Conservation (phyloP, 768 basidiomycete genomes). For the Phallus indusiatus region DNA sequence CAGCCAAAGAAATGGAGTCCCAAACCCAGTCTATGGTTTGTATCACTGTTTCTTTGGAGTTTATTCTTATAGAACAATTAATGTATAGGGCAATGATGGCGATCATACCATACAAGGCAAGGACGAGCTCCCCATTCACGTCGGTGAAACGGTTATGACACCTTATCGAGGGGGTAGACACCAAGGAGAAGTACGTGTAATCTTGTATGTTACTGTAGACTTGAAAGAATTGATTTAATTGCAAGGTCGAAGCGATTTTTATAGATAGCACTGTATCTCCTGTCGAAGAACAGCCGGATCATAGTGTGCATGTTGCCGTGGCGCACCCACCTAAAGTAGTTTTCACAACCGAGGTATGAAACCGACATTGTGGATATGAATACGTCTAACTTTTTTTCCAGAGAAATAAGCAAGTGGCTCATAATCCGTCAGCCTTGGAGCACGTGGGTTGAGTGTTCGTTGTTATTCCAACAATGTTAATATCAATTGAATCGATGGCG, state of each 20-base stretch:
- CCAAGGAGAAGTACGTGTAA: neutral
- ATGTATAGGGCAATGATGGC: neutral
- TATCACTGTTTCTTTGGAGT: too few relatives aligned
- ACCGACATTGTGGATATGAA: neutral
- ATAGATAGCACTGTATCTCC: neutral
- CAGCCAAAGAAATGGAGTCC: too few relatives aligned
- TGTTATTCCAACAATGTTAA: neutral
- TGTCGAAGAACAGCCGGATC: neutral
- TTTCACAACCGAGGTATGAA: conserved; percentile 3
- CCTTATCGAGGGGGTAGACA: neutral
- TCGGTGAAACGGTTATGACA: conserved; percentile 1
- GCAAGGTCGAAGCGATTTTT: neutral
- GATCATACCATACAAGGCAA: neutral
- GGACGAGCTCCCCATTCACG: neutral
- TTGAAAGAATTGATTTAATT: neutral
- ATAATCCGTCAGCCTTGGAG: neutral
- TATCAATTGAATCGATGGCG: neutral
- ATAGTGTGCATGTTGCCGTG: neutral
- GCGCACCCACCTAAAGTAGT: conserved; percentile 1
- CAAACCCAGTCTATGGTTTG: too few relatives aligned
- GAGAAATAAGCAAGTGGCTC: conserved; percentile 1
- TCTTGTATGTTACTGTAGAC: neutral
- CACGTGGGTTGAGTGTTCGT: neutral
- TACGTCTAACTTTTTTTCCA: neutral
- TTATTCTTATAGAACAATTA: too few relatives aligned